Evolutionary conservation across 306 rosid genomes (phyloP).

Genomic region (Casuarina cunninghamiana): DNA sequence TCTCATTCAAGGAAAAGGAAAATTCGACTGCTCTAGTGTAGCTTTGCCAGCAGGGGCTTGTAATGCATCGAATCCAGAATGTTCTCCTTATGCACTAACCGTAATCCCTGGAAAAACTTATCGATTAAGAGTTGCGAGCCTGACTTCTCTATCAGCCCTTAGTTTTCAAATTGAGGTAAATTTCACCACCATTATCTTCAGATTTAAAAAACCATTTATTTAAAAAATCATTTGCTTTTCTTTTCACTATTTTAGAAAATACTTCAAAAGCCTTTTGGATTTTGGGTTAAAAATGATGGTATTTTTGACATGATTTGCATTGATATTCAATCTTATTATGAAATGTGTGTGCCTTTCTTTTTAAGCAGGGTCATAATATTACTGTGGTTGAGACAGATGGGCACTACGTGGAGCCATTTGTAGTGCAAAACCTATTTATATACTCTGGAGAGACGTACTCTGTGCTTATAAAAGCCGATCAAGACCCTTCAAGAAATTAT

Average conservation of each 20-base stretch:
- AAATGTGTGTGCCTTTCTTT: neutral
- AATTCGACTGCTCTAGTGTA: constrained; percentile 59
- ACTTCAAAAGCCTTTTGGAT: neutral
- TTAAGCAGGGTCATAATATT: constrained; percentile 77
- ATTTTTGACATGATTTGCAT: neutral
- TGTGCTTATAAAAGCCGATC: constrained; percentile 69
- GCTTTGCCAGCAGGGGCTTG: constrained; percentile 44
- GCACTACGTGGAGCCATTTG: constrained; percentile 81
- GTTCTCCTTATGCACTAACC: constrained; percentile 52
- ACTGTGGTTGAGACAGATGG: constrained; percentile 95
- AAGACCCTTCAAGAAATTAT: constrained; percentile 74
- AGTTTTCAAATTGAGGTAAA: constrained; percentile 81
- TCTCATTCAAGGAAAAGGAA: constrained; percentile 81
- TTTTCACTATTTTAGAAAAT: too few species aligned
- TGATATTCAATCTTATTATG: neutral
- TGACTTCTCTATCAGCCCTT: constrained; percentile 78
- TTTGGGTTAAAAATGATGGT: neutral
- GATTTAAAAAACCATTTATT: too few species aligned
- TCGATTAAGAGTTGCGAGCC: constrained; percentile 63
- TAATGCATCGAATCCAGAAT: constrained; percentile 54
- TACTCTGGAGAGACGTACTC: constrained; percentile 94
- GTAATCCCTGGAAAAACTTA: constrained; percentile 71
- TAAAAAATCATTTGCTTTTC: too few species aligned
- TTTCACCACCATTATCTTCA: too few species aligned
- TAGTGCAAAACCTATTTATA: constrained; percentile 61